Base-by-base conservation (phyloP, 176 grass and related monocot genomes). In the Avena eriantha region DNA sequence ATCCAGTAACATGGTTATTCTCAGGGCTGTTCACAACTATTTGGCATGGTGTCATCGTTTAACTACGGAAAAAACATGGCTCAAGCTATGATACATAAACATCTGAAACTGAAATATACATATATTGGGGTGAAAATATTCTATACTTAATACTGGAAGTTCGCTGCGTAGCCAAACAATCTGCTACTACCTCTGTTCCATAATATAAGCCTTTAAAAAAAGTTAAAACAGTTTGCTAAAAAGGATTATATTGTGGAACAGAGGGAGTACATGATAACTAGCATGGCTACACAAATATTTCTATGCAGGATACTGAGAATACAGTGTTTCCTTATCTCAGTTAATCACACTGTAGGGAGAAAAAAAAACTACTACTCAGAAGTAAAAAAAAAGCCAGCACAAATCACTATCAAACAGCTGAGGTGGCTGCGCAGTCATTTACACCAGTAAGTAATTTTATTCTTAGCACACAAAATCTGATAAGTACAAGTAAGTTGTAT, bases 11-110 rank as follows among this genome's bases (percentile, higher is more conserved):
- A 41, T 41, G 39, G 39, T 41, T 41, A 5, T 98, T 80, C 10
- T 47, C 45, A 10, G 45, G 39, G 39, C 7, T 47, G 8, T 98
- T 92, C 59, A 98, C 96, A 70, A 95, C 92, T 85, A 95, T 85
- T 90, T 94, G 88, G 22, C 71, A 47, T 29, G 18, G 31, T 18
- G 22, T 51, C 15, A 78, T 41, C 17, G 29, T 81, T 45, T 74
- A 7, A 82, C 33, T 7, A 66, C 33, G 14, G 29, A 83, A 10
- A 73, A 45, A 58, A 90, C 43, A 57, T 77, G 19, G 21, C 10
- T 19, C 21, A 45, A 73, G 7, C 19, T 74, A 76, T 81, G 22
- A 80, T 64, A 80, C 3, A 58, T 77, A 39, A 80, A 9, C 56
- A 64, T 4, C 22, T 23, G 18, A 49, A 81, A 43, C 39, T 41